These are phyloP conservation scores for Tolypocladium amazonense DNA, from an alignment of 2,329 filamentous ascomycete genomes.

Conservation along the genomic window DNA sequence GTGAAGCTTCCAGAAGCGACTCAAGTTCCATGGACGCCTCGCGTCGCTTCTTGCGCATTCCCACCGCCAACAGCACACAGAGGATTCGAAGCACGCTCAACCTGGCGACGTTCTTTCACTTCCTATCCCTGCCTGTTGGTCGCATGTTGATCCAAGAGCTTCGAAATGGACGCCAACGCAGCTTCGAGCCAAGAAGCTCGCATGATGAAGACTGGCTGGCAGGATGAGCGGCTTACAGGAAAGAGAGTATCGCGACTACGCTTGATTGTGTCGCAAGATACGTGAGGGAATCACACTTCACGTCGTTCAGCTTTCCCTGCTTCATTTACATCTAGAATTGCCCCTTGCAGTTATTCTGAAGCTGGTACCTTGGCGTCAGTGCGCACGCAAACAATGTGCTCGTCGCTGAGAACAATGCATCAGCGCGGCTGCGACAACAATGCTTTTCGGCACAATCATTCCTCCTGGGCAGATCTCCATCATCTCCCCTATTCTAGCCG, in stretches of 20 bases:
- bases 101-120: neutral
- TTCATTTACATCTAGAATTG: neutral
- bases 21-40: neutral
- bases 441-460: neutral
- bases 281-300: neutral
- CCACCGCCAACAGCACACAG: neutral
- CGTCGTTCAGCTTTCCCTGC: neutral
- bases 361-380: neutral
- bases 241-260: neutral
- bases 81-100: no score
- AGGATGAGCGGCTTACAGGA: neutral
- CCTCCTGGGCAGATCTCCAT: no score
- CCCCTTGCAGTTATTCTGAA: neutral
- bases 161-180: neutral
- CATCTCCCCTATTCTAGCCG: neutral
- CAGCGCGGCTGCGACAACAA: neutral
- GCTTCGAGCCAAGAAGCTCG: neutral
- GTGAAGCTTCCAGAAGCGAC: neutral
- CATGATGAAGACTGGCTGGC: neutral
- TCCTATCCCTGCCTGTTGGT: no score
- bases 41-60: neutral
- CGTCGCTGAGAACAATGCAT: neutral
- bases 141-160: neutral
- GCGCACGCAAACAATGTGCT: neutral
- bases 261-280: neutral